Base-by-base conservation (phyloP, 2,329 filamentous ascomycete species). In the Lachnellula willkommii region DNA sequence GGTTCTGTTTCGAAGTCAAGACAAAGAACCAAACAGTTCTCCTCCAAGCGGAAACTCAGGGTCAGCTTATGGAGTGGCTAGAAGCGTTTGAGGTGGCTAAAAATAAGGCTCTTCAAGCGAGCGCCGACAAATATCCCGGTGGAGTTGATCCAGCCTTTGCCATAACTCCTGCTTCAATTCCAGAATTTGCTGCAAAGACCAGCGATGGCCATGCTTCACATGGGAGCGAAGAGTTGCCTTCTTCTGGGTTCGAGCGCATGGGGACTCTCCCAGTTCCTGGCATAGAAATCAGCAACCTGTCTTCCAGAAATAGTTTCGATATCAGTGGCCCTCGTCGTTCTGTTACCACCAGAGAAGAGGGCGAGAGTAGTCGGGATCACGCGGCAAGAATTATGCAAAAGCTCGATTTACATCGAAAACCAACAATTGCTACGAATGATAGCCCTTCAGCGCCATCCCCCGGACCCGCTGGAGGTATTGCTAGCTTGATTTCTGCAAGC, bases 1-100 rank as follows among this genome's bases (percentile, higher is more conserved):
- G 94, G 15, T 99, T 97, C 72, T 97, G 94, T 70, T 96, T 99
- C 66, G 94, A 99, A 72, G 88, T 99, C 67, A 99, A 97, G 77
- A 99, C 94, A 2, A 99, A 96, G 72, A 95, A 90, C 67, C 89
- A 89, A 60, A 94, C 87, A 50, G 85, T 96, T 60, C 76, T 96
- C 57, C 78, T 99, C 3, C 94, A 99, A 73, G 89, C 93, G 4
- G 94, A 99, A 70, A 96, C 90, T 0, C 94, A 99, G 70, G 78
- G 77, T 50, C 90, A 97, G 69, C 80, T 99, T n/a, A 91, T 89
- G 56, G 89, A 95, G 66, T 99, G 94, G 94, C 84, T 99, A 54
- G 84, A 89, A 61, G 86, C 93, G 0, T 96, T 99, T 65, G 93
- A 99, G 64, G 83, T 92, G 15, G 92, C 93, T 52, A 99, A 99